phyloP scores from a whole-genome alignment of 2,329 filamentous ascomycete species.

The Dendrostoma leiphaemia region DNA sequence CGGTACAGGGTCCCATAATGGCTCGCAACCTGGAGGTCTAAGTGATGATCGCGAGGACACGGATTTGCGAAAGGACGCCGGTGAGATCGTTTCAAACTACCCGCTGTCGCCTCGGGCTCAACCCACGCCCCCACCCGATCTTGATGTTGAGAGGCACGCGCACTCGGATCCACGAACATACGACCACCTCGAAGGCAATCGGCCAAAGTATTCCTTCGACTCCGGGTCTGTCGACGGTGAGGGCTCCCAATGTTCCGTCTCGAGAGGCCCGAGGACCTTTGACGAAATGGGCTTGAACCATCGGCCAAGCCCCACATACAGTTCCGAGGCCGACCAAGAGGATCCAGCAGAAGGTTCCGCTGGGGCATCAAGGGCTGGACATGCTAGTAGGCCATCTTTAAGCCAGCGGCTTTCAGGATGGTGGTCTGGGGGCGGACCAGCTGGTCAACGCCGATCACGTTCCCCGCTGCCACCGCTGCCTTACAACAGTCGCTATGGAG shows the following conservation, averaged over 20 bases:
- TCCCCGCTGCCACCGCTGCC: constrained; percentile 15
- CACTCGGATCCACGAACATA: not conserved
- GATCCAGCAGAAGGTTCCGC: constrained; percentile 5
- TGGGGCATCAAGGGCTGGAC: not conserved
- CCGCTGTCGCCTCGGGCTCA: not conserved
- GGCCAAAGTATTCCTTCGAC: not conserved
- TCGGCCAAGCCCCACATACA: not conserved
- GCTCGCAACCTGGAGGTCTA: no score
- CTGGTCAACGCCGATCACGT: not conserved
- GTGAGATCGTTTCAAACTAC: not conserved
- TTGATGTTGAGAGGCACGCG: not conserved
- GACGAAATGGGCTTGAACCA: constrained; percentile 12
- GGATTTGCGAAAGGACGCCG: not conserved
- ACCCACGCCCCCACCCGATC: not conserved
- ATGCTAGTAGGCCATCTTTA: not conserved
- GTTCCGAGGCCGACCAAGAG: not conserved
- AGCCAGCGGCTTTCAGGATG: constrained; percentile 12
- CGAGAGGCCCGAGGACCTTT: constrained; percentile 8
- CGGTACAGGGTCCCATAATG: no score
- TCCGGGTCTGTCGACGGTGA: constrained; percentile 8
- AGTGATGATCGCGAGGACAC: no score
- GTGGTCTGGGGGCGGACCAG: constrained; percentile 2
- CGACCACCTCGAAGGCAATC: not conserved
- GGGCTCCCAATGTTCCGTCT: not conserved
- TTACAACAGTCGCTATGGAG: constrained; percentile 8